Conservation (phyloP, 2,329 filamentous ascomycete genomes). For the Chrysosphaeria jannelii region DNA sequence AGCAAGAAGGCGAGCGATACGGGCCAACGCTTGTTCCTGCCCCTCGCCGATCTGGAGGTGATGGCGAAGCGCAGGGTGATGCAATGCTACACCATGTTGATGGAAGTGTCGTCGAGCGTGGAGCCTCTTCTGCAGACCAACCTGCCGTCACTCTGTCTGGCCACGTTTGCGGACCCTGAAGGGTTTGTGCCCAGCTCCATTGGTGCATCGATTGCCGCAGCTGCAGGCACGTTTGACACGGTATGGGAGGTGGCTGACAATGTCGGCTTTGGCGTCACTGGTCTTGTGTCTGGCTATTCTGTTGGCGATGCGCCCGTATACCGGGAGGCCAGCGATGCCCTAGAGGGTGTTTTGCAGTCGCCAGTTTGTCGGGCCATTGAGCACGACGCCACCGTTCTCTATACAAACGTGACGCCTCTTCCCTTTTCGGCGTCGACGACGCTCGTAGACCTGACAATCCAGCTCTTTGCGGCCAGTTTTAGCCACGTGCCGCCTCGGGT, state of each 20-base stretch:
- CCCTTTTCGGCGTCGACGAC: slow-evolving; percentile 72
- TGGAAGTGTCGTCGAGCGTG: slow-evolving; percentile 63
- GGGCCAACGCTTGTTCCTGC: slow-evolving; percentile 53
- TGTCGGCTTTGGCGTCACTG: slow-evolving; percentile 76
- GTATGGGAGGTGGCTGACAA: slow-evolving; percentile 93
- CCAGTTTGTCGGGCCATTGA: slow-evolving; percentile 64
- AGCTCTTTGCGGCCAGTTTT: slow-evolving; percentile 72
- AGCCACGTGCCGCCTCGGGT: slow-evolving; percentile 73
- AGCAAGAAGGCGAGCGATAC: slow-evolving; percentile 70
- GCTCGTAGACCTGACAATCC: slow-evolving; percentile 80
- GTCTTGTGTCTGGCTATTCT: slow-evolving; percentile 50
- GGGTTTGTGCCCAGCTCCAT: slow-evolving; percentile 62
- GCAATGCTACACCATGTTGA: slow-evolving; percentile 78
- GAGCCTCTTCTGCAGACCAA: slow-evolving; percentile 80
- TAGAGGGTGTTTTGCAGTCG: slow-evolving; percentile 29
- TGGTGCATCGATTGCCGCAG: slow-evolving; percentile 72
- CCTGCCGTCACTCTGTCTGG: slow-evolving; percentile 62
- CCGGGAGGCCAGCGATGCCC: slow-evolving; percentile 18
- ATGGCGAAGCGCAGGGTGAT: slow-evolving; percentile 84
- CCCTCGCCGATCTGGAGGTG: slow-evolving; percentile 66
- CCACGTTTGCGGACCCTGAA: slow-evolving; percentile 77
- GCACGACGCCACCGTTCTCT: slow-evolving; percentile 64
- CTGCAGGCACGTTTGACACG: slow-evolving; percentile 68
- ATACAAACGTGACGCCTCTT: slow-evolving; percentile 16
- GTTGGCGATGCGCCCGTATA: slow-evolving; percentile 40